Conservation (phyloP, 2,329 filamentous ascomycete species). For the Neospermospora avenae region DNA sequence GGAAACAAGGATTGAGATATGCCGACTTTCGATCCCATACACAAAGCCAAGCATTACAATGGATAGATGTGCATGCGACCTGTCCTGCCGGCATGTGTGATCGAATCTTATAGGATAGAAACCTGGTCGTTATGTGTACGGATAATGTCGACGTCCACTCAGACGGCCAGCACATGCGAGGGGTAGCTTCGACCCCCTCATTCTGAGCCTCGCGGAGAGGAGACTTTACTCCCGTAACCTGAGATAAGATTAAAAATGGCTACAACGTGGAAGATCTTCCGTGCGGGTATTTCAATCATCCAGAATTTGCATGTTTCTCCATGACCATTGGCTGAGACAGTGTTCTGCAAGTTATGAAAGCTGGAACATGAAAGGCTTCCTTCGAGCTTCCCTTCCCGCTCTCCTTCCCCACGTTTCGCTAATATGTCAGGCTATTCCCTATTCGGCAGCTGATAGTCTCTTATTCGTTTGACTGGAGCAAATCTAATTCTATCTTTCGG, state of each 20-base stretch:
- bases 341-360: not conserved
- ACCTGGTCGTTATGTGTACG: not conserved
- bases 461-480: not conserved
- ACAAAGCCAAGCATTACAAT: not conserved
- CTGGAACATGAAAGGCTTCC: not conserved
- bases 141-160: not conserved
- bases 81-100: not conserved
- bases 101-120: not conserved
- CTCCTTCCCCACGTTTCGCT: not conserved
- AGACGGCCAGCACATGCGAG: not conserved
- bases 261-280: not conserved
- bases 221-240: not conserved
- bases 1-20: not conserved
- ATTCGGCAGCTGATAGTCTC: not conserved
- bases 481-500: no score
- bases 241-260: not conserved
- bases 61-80: not conserved
- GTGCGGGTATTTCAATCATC: not conserved
- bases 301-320: not conserved
- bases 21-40: not conserved
- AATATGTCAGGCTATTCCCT: not conserved
- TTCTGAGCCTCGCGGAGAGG: not conserved
- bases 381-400: not conserved
- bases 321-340: not conserved
- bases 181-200: not conserved